phyloP scores from a whole-genome alignment of 1,139 yeast species.

The Debaryomycetaceae sp. region DNA sequence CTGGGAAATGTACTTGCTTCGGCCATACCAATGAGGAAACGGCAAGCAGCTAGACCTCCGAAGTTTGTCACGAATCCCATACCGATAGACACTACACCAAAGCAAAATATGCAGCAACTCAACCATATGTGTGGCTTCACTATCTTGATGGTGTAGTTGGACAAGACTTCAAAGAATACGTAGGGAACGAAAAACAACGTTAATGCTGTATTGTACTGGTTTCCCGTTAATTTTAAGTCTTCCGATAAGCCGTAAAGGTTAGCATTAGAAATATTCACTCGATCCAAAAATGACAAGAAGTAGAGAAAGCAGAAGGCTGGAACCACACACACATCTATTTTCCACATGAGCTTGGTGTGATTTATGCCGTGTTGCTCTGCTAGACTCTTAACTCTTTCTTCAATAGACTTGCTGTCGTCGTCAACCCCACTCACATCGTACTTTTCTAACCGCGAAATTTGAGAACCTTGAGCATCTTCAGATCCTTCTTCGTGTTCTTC shows the following conservation, averaged over 20 bases:
- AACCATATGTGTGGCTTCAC: conserved; percentile 67
- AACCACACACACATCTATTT: conserved; percentile 61
- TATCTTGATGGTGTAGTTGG: conserved; percentile 59
- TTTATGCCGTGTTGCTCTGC: conserved; percentile 33
- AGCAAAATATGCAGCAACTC: conserved; percentile 49
- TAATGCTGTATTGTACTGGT: conserved; percentile 60
- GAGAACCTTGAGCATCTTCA: background rate
- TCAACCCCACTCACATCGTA: background rate
- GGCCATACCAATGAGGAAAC: conserved; percentile 60
- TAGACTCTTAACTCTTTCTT: conserved; percentile 22
- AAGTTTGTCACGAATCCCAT: conserved; percentile 61
- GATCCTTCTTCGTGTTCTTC: background rate
- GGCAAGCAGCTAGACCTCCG: conserved; percentile 56
- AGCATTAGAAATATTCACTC: conserved; percentile 76
- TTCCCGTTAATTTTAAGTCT: conserved; percentile 50
- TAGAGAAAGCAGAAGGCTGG: conserved; percentile 70
- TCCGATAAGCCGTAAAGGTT: conserved; percentile 59
- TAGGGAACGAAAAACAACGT: conserved; percentile 75
- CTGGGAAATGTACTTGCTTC: conserved; percentile 76
- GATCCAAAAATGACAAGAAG: conserved; percentile 65
- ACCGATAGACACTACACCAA: conserved; percentile 63
- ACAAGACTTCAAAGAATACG: conserved; percentile 60
- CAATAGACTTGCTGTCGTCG: conserved; percentile 6
- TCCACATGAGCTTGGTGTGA: conserved; percentile 53
- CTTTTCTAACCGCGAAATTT: background rate